phyloP scores from a whole-genome alignment of 2,329 filamentous ascomycete species.

The Diaporthe sp. region DNA sequence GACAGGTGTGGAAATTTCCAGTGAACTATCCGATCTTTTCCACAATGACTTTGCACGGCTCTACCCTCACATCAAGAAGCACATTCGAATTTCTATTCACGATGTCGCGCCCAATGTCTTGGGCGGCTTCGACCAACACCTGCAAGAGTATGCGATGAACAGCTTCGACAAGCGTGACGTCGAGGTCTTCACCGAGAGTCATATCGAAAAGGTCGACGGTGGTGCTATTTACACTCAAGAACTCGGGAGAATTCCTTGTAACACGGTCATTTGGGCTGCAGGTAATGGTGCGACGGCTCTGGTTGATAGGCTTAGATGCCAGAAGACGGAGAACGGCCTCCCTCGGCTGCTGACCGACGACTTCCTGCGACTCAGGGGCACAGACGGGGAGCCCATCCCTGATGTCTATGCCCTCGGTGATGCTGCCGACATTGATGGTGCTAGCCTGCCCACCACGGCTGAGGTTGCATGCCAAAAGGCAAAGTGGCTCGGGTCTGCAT shows the following conservation, averaged over 20 bases:
- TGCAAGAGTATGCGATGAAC: conserved; percentile 33
- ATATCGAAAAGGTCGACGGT: conserved; percentile 29
- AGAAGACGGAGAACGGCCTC: conserved; percentile 24
- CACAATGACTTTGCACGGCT: conserved; percentile 27
- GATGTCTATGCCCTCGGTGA: conserved; percentile 31
- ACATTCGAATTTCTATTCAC: conserved; percentile 30
- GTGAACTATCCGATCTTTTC: conserved; percentile 32
- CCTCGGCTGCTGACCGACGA: conserved; percentile 31
- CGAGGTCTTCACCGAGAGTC: conserved; percentile 29
- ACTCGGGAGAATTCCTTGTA: conserved; percentile 21
- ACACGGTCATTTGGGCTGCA: conserved; percentile 28
- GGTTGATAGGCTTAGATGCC: conserved; percentile 19
- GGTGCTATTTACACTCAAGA: conserved; percentile 29
- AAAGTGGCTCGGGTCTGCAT: conserved; percentile 29
- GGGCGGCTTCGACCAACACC: conserved; percentile 28
- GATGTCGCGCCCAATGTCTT: conserved; percentile 30
- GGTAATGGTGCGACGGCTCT: conserved; percentile 26
- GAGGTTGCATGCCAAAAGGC: conserved; percentile 34
- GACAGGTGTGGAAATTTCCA: conserved; percentile 31
- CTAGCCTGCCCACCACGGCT: conserved; percentile 31
- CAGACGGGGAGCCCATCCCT: background rate
- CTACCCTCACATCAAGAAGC: conserved; percentile 32
- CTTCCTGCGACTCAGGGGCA: conserved; percentile 20
- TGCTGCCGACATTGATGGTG: conserved; percentile 28
- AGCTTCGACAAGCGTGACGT: conserved; percentile 31